Conservation (phyloP, 163 green algal genomes). For the Prototheca cutis region DNA sequence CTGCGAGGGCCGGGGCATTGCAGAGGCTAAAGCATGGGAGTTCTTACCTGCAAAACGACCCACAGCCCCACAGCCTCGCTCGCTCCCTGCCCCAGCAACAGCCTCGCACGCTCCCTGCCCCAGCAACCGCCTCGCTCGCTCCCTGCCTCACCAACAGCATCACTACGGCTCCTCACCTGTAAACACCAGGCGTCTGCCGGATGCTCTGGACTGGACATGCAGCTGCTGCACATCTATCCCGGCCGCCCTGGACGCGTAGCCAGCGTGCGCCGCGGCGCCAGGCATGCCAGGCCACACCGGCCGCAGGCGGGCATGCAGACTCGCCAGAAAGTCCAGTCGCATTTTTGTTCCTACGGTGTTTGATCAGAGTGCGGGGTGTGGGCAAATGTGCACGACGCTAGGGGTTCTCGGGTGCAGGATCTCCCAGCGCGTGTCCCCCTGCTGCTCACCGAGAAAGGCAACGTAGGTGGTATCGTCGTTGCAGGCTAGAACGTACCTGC, state of each 20-base stretch:
- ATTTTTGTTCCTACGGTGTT: neutral
- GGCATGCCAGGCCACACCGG: neutral
- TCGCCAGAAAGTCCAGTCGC: neutral
- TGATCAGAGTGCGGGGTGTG: neutral
- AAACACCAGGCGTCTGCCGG: neutral
- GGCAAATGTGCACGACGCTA: neutral
- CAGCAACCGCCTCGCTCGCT: neutral
- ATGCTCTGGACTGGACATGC: neutral
- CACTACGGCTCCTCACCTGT: neutral
- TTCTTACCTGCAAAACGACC: too few species aligned
- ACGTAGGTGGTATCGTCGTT: constrained; percentile 36
- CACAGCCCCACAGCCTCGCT: neutral
- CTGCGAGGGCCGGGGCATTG: neutral
- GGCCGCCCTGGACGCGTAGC: neutral
- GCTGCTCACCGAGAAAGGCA: constrained; percentile 51
- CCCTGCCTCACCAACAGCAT: neutral
- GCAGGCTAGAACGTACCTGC: constrained; percentile 54
- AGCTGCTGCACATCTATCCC: neutral
- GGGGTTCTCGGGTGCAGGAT: neutral
- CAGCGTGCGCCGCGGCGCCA: neutral
- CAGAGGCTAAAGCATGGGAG: neutral
- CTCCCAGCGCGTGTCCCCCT: neutral
- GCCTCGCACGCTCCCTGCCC: neutral
- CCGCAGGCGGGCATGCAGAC: neutral
- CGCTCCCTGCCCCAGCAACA: neutral